Evolutionary conservation across 2,329 filamentous ascomycete genomes (phyloP).

Genomic region (Epichloe brachyelytri): DNA sequence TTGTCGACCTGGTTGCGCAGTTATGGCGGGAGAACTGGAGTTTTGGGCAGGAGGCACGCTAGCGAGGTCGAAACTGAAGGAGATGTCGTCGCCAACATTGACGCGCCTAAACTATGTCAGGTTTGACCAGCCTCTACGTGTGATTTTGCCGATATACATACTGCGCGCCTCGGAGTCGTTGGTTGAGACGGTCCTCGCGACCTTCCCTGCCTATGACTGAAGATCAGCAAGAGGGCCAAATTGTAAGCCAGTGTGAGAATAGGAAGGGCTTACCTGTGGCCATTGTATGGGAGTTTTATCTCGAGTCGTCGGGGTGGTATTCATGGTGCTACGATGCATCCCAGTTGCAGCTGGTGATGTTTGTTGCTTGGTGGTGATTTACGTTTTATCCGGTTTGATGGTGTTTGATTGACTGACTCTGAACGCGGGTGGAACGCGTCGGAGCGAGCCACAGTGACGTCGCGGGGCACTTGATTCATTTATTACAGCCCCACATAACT

Average conservation of each 20-base stretch:
- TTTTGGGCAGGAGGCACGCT: constrained; percentile 21
- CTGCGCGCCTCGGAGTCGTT: constrained; percentile 53
- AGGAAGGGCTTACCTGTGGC: not conserved
- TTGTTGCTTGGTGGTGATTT: not conserved
- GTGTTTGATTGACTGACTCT: not conserved
- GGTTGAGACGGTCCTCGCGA: constrained; percentile 49
- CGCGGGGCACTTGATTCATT: too few relatives aligned
- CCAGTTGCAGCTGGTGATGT: not conserved
- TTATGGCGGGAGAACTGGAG: constrained; percentile 6
- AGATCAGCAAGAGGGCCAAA: not conserved
- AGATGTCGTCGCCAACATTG: constrained; percentile 47
- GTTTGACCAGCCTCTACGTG: not conserved
- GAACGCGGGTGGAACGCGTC: constrained; percentile 1
- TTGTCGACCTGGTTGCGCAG: not conserved
- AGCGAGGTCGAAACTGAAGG: constrained; percentile 41
- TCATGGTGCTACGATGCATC: not conserved
- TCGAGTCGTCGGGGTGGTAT: not conserved
- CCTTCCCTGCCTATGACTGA: constrained; percentile 25
- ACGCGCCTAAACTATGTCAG: constrained; percentile 28
- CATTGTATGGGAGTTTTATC: not conserved
- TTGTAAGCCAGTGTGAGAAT: not conserved
- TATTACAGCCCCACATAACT: too few relatives aligned
- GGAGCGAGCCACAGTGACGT: not conserved
- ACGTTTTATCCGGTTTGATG: not conserved
- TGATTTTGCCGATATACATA: constrained; percentile 20